Evolutionary conservation across 352 stramenopile genomes (phyloP).

Genomic region (Globisporangium orthogonon): DNA sequence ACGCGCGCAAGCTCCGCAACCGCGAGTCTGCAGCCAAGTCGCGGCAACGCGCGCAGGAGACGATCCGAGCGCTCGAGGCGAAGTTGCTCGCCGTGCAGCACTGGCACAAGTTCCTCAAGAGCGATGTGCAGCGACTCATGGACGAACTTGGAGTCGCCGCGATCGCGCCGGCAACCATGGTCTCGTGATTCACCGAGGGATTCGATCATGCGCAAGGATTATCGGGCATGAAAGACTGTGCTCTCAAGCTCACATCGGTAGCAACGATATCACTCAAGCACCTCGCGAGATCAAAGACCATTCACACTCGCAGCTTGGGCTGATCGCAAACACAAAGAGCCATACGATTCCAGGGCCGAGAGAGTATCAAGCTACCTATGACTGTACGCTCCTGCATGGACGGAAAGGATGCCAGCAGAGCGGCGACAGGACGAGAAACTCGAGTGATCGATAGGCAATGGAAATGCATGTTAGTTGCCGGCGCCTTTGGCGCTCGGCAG

Average conservation of each 20-base stretch:
- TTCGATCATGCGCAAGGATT: no score
- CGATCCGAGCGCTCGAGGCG: slow-evolving; percentile 16
- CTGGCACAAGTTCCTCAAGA: slow-evolving; percentile 1
- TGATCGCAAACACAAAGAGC: no score
- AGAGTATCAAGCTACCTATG: no score
- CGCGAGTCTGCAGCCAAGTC: slow-evolving; percentile 18
- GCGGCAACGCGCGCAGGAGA: slow-evolving; percentile 13
- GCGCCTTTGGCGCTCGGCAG: background rate
- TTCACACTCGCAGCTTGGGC: no score
- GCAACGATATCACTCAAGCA: no score
- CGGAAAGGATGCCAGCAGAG: background rate
- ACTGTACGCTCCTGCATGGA: no score
- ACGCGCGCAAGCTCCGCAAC: slow-evolving; percentile 12
- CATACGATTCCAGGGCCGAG: no score
- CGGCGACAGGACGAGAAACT: background rate
- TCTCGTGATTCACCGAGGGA: no score
- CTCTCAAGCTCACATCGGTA: no score
- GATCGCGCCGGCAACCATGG: background rate
- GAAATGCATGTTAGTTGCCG: background rate
- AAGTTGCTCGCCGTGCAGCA: slow-evolving; percentile 2
- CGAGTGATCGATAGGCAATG: background rate
- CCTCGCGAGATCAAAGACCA: no score
- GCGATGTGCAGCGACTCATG: slow-evolving; percentile 3
- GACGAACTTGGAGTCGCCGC: background rate
- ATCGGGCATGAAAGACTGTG: no score